Percentiles rank a stretch among this genome's conserved stretches.
Conservation (phyloP, 768 basidiomycete species). For the Suillus spraguei region DNA sequence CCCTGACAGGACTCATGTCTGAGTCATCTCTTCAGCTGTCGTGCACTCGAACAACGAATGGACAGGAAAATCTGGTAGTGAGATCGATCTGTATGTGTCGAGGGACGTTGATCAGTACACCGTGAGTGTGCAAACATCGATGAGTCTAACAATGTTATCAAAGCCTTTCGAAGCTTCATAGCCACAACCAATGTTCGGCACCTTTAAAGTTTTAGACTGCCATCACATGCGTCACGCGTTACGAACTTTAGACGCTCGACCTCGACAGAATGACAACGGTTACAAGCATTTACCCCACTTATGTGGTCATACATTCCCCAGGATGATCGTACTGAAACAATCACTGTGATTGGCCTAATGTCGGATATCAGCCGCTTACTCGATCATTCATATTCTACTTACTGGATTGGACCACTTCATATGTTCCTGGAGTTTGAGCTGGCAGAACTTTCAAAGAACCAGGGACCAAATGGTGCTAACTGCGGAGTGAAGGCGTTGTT, state of each 20-base stretch:
- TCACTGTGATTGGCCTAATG: background rate
- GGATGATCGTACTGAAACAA: slow-evolving; percentile 1
- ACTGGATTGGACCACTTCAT: background rate
- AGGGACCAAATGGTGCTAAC: background rate
- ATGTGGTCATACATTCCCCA: background rate
- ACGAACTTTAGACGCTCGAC: background rate
- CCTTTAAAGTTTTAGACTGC: background rate
- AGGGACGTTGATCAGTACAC: background rate
- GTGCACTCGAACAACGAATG: background rate
- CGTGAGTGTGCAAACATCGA: background rate
- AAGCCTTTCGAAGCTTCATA: background rate
- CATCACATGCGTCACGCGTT: background rate
- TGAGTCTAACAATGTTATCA: background rate
- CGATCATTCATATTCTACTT: background rate
- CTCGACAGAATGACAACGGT: background rate
- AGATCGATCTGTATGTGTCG: background rate
- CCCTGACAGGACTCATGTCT: background rate
- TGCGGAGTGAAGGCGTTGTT: background rate
- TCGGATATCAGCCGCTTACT: background rate
- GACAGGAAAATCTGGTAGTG: background rate
- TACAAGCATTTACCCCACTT: background rate
- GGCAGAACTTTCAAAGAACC: background rate
- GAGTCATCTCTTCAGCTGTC: background rate
- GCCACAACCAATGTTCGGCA: background rate
- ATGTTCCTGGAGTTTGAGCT: background rate